phyloP scores from a whole-genome alignment of 352 stramenopile genomes.

The Hyaloperonospora arabidopsidis region DNA sequence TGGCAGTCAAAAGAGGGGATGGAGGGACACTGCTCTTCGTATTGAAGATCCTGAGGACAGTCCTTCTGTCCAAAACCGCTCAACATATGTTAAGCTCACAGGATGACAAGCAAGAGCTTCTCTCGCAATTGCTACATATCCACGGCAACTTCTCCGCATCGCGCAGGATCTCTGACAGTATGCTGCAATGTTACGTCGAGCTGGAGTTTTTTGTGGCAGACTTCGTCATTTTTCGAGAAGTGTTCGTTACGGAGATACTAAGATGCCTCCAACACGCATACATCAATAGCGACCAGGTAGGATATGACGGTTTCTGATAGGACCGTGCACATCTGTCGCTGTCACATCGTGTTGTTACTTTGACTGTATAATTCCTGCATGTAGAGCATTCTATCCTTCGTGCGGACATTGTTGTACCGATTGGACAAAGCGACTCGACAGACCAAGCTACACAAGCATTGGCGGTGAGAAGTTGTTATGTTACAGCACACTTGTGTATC shows the following conservation, averaged over 20 bases:
- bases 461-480: slow-evolving; percentile 20
- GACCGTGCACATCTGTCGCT: not conserved
- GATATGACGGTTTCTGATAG: slow-evolving; percentile 1
- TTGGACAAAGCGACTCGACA: slow-evolving; percentile 13
- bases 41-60: slow-evolving; percentile 16
- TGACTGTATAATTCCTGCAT: not conserved
- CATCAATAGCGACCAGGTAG: slow-evolving; percentile 11
- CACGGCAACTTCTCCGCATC: not conserved
- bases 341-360: slow-evolving; percentile 7
- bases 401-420: slow-evolving; percentile 28
- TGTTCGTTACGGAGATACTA: slow-evolving; percentile 23
- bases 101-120: slow-evolving; percentile 22
- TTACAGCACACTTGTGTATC: not conserved
- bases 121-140: slow-evolving; percentile 25
- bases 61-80: slow-evolving; percentile 13
- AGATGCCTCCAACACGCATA: slow-evolving; percentile 4
- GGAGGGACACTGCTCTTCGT: slow-evolving; percentile 12
- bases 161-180: not conserved
- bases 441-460: slow-evolving; percentile 17
- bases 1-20: slow-evolving; percentile 11
- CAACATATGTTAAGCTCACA: slow-evolving; percentile 14
- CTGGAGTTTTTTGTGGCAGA: slow-evolving; percentile 32
- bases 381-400: slow-evolving; percentile 21
- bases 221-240: slow-evolving; percentile 22
- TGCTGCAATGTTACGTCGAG: slow-evolving; percentile 8